These are phyloP conservation scores for Botryotinia convoluta DNA, from an alignment of 2,329 filamentous ascomycete species.

Conservation along the genomic window DNA sequence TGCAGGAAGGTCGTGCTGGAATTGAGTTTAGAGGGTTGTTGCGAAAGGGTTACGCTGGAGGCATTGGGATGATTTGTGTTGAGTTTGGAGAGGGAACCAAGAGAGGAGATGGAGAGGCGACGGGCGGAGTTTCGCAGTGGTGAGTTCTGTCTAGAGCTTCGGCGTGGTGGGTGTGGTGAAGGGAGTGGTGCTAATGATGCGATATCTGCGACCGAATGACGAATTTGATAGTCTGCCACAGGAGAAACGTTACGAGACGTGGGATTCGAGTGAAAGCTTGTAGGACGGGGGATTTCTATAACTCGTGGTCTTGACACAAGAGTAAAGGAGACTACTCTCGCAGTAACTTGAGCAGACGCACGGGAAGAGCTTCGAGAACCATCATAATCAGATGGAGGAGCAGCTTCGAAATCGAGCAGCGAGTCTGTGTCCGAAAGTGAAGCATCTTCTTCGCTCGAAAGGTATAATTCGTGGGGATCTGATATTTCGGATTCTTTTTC, in stretches of 20 bases:
- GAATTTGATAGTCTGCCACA: constrained; percentile 10
- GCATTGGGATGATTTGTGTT: constrained; percentile 7
- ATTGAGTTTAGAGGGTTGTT: constrained; percentile 14
- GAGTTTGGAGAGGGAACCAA: constrained; percentile 16
- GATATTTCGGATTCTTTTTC: constrained; percentile 18
- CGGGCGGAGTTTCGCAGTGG: neutral
- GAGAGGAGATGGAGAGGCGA: constrained; percentile 28
- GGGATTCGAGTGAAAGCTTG: constrained; percentile 9
- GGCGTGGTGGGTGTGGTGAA: constrained; percentile 3
- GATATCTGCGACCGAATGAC: constrained; percentile 15
- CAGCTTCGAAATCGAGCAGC: constrained; percentile 43
- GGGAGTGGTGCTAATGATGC: constrained; percentile 3
- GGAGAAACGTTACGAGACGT: constrained; percentile 8
- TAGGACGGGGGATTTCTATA: constrained; percentile 35
- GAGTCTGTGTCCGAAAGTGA: constrained; percentile 61
- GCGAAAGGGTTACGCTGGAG: neutral
- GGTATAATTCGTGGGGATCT: constrained; percentile 57
- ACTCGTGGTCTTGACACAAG: constrained; percentile 59
- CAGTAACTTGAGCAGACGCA: constrained; percentile 51
- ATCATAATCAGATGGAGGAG: constrained; percentile 39
- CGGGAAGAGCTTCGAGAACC: constrained; percentile 30
- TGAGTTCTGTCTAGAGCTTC: constrained; percentile 8
- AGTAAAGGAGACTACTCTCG: constrained; percentile 57
- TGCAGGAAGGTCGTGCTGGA: constrained; percentile 11
- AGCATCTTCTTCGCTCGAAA: constrained; percentile 64